A percentile compares a stretch with the other conserved stretches of the same genome.
These are phyloP conservation scores for Blastocystis sp. DNA, from an alignment of 352 stramenopile species.

Conservation along the genomic window DNA sequence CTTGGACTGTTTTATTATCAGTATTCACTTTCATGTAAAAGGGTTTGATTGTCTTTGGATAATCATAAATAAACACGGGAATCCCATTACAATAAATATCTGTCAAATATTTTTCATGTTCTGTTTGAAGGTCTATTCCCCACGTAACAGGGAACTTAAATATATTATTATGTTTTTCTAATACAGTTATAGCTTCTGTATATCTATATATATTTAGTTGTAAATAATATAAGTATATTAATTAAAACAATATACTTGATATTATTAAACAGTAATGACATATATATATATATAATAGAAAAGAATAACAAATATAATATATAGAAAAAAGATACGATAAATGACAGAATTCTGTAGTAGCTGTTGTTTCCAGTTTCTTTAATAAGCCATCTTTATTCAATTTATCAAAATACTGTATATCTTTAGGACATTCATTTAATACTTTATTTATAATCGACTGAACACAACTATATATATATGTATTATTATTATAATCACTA, in stretches of 20 bases:
- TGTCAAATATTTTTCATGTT: conserved; percentile 80
- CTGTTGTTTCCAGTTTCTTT: no score
- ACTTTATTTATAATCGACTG: no score
- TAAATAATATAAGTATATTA: background rate
- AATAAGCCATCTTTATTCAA: no score
- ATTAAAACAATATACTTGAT: background rate
- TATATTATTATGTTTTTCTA: conserved; percentile 48
- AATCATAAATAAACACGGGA: conserved; percentile 53
- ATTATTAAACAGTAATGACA: no score
- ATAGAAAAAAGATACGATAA: no score
- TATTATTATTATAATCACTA: no score
- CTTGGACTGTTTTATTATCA: conserved; percentile 66
- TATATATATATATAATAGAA: no score
- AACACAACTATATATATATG: no score
- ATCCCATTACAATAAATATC: conserved; percentile 45
- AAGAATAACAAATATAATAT: no score
- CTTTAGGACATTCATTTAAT: no score
- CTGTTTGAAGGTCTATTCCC: conserved; percentile 73
- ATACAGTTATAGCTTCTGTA: conserved; percentile 68
- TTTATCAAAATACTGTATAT: no score
- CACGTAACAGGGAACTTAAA: conserved; percentile 66
- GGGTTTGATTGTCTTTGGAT: conserved; percentile 78
- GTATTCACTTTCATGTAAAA: conserved; percentile 86
- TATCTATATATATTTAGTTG: conserved; percentile 53
- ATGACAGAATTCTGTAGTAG: no score